Percentiles rank a stretch among this genome's conserved stretches.
These are phyloP conservation scores for Mucor velutinosus DNA, from an alignment of 371 early-diverging fungal species.

Conservation along the genomic window DNA sequence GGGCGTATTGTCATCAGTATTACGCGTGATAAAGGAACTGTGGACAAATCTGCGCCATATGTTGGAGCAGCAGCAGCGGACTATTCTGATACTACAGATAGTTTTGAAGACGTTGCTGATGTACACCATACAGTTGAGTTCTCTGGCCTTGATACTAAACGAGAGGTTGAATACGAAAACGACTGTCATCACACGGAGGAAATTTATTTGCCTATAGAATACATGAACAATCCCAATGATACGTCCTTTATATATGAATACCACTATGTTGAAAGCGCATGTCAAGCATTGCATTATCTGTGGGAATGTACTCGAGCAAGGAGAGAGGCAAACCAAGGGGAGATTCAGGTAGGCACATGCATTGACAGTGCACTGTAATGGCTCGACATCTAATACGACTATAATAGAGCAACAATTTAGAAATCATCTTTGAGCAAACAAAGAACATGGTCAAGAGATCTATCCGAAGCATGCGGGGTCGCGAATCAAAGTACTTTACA, in stretches of 20 bases:
- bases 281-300: slow-evolving; percentile 14
- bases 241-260: background rate
- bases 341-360: background rate
- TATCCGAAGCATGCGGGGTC: background rate
- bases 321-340: background rate
- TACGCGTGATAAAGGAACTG: background rate
- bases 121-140: too few relatives aligned
- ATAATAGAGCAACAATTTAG: background rate
- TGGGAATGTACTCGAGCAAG: background rate
- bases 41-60: too few relatives aligned
- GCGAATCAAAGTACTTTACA: slow-evolving; percentile 5
- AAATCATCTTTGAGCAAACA: background rate
- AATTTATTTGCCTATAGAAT: slow-evolving; percentile 6
- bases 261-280: slow-evolving; percentile 13
- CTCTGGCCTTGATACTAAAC: background rate
- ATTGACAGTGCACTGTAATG: background rate
- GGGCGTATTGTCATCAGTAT: background rate
- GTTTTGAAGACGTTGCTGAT: too few relatives aligned
- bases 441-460: background rate
- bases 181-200: slow-evolving; percentile 6
- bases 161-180: background rate
- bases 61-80: too few relatives aligned
- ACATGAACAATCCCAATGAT: background rate
- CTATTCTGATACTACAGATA: too few relatives aligned
- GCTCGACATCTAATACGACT: background rate